Base-by-base conservation (phyloP, 805 yeast species). In the Ogataea saltuana region DNA sequence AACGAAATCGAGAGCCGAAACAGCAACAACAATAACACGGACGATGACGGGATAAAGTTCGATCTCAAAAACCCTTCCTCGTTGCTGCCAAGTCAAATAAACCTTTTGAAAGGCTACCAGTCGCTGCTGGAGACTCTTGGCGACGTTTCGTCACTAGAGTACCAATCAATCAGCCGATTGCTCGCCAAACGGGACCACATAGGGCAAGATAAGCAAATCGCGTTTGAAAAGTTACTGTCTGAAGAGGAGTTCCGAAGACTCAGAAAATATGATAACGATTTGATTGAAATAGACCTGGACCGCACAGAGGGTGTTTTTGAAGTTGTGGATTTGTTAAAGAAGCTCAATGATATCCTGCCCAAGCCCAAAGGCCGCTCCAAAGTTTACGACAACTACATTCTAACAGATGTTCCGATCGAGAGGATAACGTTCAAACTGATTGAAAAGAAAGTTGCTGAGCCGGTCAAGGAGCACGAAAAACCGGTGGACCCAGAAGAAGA, bases 331-430 rank as follows among this genome's bases (percentile, higher is more conserved):
- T 40, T 61, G 2, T 33, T 62, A 23, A 46, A 51, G 6, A 49
- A 51, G 4, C 16, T 67, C 4, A 56, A 57, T 27, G 56, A 54
- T 4, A 33, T 54, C 2, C 42, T 67, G n/a, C 69, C 70, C 1
- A 65, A 56, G 28, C 70, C 78, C 3, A 74, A 69, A 45, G 61
- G 71, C 3, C 75, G 71, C 32, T 54, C 71, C 4, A 76, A 66
- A 50, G 58, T 67, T 23, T 58, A 70, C 22, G 88, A 83, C 50
- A 73, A 77, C 0, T 83, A 84, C 50, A 52, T 65, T 11, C 67
- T 77, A 21, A 66, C 77, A 0, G 78, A 74, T 26, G 65, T 63
- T 3, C 72, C 81, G 0, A 61, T 81, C 2, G 82, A 77, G 29
- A 58, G 61, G 8, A 58, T 82, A 2, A 53, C 47, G 12, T 67